Base-by-base conservation (phyloP, 2,329 filamentous ascomycete species). In the Ophiosphaerella narmari region DNA sequence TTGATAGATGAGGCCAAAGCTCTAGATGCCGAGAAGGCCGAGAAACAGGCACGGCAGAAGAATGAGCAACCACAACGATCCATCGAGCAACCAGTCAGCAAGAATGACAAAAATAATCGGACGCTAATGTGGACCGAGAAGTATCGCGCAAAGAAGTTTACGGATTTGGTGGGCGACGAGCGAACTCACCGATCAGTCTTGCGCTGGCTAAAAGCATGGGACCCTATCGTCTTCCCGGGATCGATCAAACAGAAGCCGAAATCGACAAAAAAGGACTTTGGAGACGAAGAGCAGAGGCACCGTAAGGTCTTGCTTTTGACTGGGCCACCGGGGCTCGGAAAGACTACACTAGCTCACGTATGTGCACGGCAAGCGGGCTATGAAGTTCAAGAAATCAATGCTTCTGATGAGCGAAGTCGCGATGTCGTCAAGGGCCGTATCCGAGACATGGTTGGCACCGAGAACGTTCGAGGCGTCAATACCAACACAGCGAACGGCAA, bases 301-400 rank as follows among this genome's bases (percentile, higher is more conserved):
- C 83, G 88, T 53, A 97, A 97, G 71, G 91, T 99, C 7, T 75
- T 99, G 9, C 82, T 99, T 66, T 78, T 99, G 13, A 92, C 93
- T 1, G 95, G 94, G 0, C 91, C 94, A 0, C 94, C 94, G 0
- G 94, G 94, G 2, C 78, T 99, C 9, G 94, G 94, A 24, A 99
- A 99, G 77, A 99, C 94, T 0, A 99, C 94, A 0, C 74, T 99
- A 40, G 94, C 94, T 1, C 94, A 99, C 73, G 94, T 99, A 0
- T 97, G 94, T 70, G 95, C 95, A 0, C 87, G 82, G 60, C 94
- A 99, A 74, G 94, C 94, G 5, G 94, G 94, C 0, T 99, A 99
- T 65, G 94, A 97, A 66, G 89, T 96, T 1, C 83, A 97, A 68
- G 94, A 99, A 71, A 96, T 99, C 75, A 99, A 99, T 65, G 94